Conservation (phyloP, 331 rosid species). For the Cydonia oblonga region DNA sequence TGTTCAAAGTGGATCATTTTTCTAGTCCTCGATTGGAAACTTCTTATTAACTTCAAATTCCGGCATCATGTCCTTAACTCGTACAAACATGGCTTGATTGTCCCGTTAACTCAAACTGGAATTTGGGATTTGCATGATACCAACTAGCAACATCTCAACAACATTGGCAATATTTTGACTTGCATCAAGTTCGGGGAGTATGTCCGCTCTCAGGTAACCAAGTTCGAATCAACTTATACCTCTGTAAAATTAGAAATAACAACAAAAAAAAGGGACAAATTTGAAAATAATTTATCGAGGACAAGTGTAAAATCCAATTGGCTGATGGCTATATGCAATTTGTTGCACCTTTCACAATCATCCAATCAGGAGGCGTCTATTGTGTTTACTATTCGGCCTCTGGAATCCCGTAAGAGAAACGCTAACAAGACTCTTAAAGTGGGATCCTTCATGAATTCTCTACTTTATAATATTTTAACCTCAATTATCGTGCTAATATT, state of each 20-base stretch:
- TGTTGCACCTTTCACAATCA: too few relatives aligned
- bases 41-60: too few relatives aligned
- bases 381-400: too few relatives aligned
- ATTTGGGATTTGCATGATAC: background rate
- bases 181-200: too few relatives aligned
- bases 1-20: background rate
- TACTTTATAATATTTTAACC: rapidly evolving
- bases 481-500: rapidly evolving
- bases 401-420: too few relatives aligned
- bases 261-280: background rate
- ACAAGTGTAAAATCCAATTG: background rate
- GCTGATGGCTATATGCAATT: too few relatives aligned
- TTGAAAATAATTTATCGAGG: background rate
- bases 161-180: too few relatives aligned
- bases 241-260: too few relatives aligned
- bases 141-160: background rate
- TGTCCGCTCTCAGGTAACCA: too few relatives aligned
- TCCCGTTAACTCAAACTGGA: background rate
- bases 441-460: rapidly evolving
- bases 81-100: background rate
- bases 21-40: background rate
- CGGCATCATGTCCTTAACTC: background rate
- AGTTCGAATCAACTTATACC: too few relatives aligned
- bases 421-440: too few relatives aligned
- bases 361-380: too few relatives aligned